phyloP scores from a whole-genome alignment of 2,329 filamentous ascomycete genomes.

The Calonectria henricotiae region DNA sequence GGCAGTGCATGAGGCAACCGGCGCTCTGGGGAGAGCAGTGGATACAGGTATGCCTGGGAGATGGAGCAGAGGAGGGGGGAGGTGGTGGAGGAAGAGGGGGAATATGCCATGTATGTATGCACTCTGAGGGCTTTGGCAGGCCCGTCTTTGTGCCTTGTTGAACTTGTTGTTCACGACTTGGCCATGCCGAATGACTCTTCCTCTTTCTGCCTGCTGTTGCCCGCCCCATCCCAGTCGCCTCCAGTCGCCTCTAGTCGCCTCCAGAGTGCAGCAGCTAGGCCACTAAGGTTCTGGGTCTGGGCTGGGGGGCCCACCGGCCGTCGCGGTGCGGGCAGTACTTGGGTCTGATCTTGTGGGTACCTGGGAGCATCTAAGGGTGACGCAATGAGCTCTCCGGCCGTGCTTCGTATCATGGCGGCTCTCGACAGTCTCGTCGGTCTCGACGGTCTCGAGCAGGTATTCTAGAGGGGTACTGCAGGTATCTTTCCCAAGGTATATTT shows the following conservation, averaged over 20 bases:
- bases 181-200: slow-evolving; percentile 23
- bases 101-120: slow-evolving; percentile 11
- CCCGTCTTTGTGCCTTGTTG: slow-evolving; percentile 9
- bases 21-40: slow-evolving; percentile 37
- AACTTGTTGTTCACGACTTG: slow-evolving; percentile 2
- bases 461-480: slow-evolving; percentile 30
- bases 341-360: slow-evolving; percentile 21
- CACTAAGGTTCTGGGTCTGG: slow-evolving; percentile 27
- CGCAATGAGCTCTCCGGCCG: slow-evolving; percentile 19
- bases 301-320: slow-evolving; percentile 21
- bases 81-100: slow-evolving; percentile 13
- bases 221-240: slow-evolving; percentile 22
- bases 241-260: neutral
- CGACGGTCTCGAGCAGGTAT: slow-evolving; percentile 30
- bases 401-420: slow-evolving; percentile 1
- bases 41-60: slow-evolving; percentile 34
- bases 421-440: neutral
- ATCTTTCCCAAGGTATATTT: slow-evolving; percentile 39
- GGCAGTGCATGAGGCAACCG: slow-evolving; percentile 55
- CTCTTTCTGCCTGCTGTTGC: neutral
- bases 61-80: slow-evolving; percentile 32
- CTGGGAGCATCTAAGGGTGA: slow-evolving; percentile 15
- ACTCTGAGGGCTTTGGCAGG: slow-evolving; percentile 13
- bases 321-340: slow-evolving; percentile 21
- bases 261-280: slow-evolving; percentile 8